These are phyloP conservation scores for Chlorella ohadii DNA, from an alignment of 139 green algal genomes.

Conservation along the genomic window DNA sequence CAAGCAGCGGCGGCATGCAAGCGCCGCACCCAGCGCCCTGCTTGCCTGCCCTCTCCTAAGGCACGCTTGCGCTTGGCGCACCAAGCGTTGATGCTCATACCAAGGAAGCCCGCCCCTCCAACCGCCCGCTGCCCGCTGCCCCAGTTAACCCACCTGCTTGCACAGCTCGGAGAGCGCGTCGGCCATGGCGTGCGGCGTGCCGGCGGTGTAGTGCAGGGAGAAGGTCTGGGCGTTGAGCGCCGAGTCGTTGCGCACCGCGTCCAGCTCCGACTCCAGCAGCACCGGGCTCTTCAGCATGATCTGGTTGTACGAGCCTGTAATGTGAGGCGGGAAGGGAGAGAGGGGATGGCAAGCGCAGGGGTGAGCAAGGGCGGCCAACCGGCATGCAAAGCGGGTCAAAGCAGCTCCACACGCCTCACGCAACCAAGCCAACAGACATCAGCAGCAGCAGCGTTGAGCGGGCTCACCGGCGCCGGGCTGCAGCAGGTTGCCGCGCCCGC, in stretches of 20 bases:
- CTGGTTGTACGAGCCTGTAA: constrained; percentile 53
- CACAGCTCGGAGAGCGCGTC: constrained; percentile 18
- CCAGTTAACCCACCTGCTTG: neutral
- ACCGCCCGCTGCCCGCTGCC: too few relatives aligned
- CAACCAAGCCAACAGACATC: too few relatives aligned
- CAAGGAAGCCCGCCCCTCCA: too few relatives aligned
- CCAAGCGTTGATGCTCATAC: too few relatives aligned
- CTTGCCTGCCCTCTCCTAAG: too few relatives aligned
- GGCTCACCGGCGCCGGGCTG: constrained; percentile 75
- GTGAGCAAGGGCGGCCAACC: neutral
- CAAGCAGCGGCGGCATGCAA: neutral
- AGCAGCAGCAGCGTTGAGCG: too few relatives aligned
- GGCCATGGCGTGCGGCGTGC: constrained; percentile 4
- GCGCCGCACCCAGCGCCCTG: too few relatives aligned
- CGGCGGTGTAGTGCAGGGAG: constrained; percentile 31
- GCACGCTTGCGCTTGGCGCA: too few relatives aligned
- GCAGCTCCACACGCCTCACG: too few relatives aligned
- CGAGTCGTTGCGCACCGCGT: constrained; percentile 64
- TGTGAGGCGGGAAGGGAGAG: neutral
- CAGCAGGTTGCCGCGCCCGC: constrained; percentile 96
- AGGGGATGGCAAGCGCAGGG: neutral
- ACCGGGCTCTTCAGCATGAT: constrained; percentile 89
- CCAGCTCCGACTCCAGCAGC: constrained; percentile 92
- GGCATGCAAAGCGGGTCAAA: neutral
- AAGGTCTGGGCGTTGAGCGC: constrained; percentile 61